Conservation (phyloP, 176 grass and related monocot species). For the Oropetium thomaeum region DNA sequence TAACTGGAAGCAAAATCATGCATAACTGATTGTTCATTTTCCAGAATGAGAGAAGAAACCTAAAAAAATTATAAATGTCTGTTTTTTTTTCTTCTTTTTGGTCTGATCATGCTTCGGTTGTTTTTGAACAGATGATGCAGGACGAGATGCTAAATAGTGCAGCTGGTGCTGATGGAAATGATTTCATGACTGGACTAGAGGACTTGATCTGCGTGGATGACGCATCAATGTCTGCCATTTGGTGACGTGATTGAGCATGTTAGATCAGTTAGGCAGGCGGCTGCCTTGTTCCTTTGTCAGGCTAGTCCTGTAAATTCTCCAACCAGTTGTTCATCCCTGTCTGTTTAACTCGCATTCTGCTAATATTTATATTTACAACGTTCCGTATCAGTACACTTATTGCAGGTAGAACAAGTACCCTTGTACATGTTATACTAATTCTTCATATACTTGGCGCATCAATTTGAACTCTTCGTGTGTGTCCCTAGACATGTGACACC, state of each 20-base stretch:
- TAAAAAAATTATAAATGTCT: neutral
- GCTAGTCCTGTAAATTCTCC: slow-evolving; percentile 46
- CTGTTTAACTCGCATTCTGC: slow-evolving; percentile 7
- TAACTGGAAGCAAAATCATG: neutral
- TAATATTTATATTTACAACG: neutral
- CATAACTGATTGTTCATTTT: neutral
- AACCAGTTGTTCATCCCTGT: slow-evolving; percentile 15
- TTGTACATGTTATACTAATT: neutral
- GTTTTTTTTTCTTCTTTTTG: neutral
- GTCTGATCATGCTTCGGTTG: neutral
- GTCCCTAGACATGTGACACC: neutral
- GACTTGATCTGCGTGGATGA: slow-evolving; percentile 57
- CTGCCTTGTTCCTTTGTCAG: neutral
- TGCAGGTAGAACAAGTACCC: neutral
- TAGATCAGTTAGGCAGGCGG: slow-evolving; percentile 5
- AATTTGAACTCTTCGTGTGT: neutral
- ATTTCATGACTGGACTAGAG: slow-evolving; percentile 67
- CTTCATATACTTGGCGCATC: neutral
- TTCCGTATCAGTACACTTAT: slow-evolving; percentile 13
- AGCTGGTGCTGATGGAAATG: slow-evolving; percentile 37
- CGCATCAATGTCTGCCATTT: slow-evolving; percentile 47
- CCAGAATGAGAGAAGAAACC: neutral
- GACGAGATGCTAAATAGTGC: slow-evolving; percentile 44
- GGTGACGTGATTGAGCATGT: slow-evolving; percentile 19
- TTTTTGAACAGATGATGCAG: slow-evolving; percentile 45